phyloP scores from a whole-genome alignment of 352 stramenopile species.

The Phytopythium delawarense region DNA sequence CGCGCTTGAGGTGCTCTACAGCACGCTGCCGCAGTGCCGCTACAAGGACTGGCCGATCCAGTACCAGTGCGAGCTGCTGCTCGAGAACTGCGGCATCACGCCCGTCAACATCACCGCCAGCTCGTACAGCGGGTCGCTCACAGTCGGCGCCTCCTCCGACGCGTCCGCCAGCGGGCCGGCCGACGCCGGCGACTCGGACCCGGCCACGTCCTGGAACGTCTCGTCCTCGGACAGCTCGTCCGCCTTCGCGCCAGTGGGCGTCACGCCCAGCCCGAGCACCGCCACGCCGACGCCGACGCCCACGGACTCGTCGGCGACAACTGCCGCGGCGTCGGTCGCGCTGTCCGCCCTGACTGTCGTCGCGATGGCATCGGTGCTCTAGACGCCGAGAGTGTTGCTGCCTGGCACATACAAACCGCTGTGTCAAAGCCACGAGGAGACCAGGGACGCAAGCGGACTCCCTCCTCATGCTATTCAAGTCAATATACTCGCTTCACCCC shows the following conservation, averaged over 20 bases:
- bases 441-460: neutral
- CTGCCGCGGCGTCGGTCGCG: neutral
- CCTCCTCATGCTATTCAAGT: neutral
- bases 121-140: constrained; percentile 8
- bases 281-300: constrained; percentile 9
- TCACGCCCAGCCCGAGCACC: constrained; percentile 27
- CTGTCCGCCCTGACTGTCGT: neutral
- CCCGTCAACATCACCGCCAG: constrained; percentile 27
- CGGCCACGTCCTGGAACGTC: constrained; percentile 19
- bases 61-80: constrained; percentile 30
- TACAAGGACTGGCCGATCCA: constrained; percentile 51
- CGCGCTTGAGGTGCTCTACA: constrained; percentile 60
- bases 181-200: constrained; percentile 1
- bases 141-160: neutral
- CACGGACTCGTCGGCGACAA: constrained; percentile 10
- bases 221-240: constrained; percentile 12
- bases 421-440: neutral
- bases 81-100: constrained; percentile 48
- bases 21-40: constrained; percentile 49
- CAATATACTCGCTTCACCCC: constrained; percentile 5
- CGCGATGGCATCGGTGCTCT: neutral
- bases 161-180: neutral
- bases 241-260: constrained; percentile 34
- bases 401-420: neutral
- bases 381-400: neutral